phyloP scores from a whole-genome alignment of 495 filamentous ascomycete species.

The Aspergillus steynii region DNA sequence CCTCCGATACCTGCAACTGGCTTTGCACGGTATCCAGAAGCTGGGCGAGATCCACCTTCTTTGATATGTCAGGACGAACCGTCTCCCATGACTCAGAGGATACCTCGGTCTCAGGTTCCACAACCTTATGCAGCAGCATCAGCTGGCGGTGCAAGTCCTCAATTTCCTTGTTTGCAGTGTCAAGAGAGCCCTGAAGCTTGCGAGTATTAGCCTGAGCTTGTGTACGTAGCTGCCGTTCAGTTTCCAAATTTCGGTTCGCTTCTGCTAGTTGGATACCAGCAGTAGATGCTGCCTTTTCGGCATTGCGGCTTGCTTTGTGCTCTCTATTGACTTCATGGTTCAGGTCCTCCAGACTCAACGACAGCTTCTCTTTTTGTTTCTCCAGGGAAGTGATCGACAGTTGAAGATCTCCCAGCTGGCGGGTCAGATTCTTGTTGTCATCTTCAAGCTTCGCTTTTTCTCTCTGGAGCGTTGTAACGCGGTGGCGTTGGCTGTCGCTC shows the following conservation, averaged over 20 bases:
- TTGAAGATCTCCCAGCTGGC: slow-evolving; percentile 86
- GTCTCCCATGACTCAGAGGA: slow-evolving; percentile 61
- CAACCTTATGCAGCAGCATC: slow-evolving; percentile 78
- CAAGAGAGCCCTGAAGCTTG: slow-evolving; percentile 74
- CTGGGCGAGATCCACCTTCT: slow-evolving; percentile 79
- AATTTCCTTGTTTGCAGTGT: slow-evolving; percentile 75
- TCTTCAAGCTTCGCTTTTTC: slow-evolving; percentile 87
- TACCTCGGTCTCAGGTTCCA: slow-evolving; percentile 73
- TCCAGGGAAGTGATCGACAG: slow-evolving; percentile 81
- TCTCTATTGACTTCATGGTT: slow-evolving; percentile 91
- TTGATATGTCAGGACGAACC: slow-evolving; percentile 56
- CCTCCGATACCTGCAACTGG: slow-evolving; percentile 80
- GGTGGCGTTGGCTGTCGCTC: slow-evolving; percentile 79
- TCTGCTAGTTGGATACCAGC: slow-evolving; percentile 84
- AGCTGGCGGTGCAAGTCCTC: slow-evolving; percentile 76
- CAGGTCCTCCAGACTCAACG: slow-evolving; percentile 85
- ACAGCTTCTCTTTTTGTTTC: slow-evolving; percentile 94
- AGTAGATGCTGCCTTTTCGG: slow-evolving; percentile 86
- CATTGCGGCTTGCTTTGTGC: slow-evolving; percentile 86
- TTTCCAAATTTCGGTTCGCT: slow-evolving; percentile 84
- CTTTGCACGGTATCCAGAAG: slow-evolving; percentile 87
- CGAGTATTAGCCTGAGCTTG: slow-evolving; percentile 87
- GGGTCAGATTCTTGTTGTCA: slow-evolving; percentile 74
- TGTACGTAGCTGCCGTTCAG: slow-evolving; percentile 78
- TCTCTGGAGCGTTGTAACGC: slow-evolving; percentile 71